Base-by-base conservation (phyloP, 441 rosid species). In the Aquilaria agallochum region DNA sequence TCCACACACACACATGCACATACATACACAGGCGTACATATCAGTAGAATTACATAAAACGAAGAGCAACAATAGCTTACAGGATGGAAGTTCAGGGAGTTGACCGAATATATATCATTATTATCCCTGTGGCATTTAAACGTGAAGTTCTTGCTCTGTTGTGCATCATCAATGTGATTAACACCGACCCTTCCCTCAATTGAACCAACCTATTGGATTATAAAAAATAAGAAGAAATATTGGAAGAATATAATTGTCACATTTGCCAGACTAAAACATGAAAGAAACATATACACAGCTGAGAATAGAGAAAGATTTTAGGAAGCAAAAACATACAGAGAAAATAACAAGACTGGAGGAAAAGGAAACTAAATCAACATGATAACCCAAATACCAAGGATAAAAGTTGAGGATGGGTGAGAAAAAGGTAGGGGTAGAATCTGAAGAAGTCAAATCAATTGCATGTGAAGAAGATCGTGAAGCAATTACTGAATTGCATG, bases 131-230 rank as follows among this genome's bases (percentile, higher is more conserved):
- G 99, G 80, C 99, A 95, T 77, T 92, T 89, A 68, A 95, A 95
- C 32, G 99, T 95, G 69, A 92, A 95, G 74, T 95, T 92, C 71
- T 86, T 95, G 56, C 55, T 52, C 56, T 80, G 88, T 44, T 81
- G 97, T 45, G 88, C 66, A 56, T 95, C 99, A 74, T 95, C 99
- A 72, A 95, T 83, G 76, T 95, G 99, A 66, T 92, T 98, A 12
- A 95, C 99, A 6, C 98, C 98, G 65, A 92, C 98, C 71, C 98
- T 78, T 40, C 99, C 98, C 66, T 95, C 97, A 11, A 92, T 89
- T 55, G 98, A 92, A 42, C 99, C 98, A 74, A 95, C 89, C 98
- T 95, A 67, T 47, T 46, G 44, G 53, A 65, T 60, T 40, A 57
- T 50, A 60, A 53, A 36, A 8, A 36, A 20, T 20, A 36, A 36